A percentile compares a stretch with the other conserved stretches of the same genome.
phyloP scores from a whole-genome alignment of 371 early-diverging fungal genomes.

The Mucor plumbeus region DNA sequence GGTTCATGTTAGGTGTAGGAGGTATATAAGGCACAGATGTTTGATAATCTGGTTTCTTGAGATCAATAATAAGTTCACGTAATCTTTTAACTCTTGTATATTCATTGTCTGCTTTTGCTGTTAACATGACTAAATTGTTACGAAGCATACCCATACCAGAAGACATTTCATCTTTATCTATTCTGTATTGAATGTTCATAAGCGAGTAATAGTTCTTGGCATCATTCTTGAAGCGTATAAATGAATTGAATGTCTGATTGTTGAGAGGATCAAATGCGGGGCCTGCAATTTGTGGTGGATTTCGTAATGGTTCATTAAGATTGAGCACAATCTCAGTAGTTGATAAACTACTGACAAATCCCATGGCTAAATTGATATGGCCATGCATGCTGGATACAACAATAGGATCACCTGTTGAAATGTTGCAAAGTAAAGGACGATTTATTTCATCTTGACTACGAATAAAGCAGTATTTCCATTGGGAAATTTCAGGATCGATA shows the following conservation, averaged over 20 bases:
- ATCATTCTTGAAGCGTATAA: slow-evolving; percentile 11
- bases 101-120: slow-evolving; percentile 52
- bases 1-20: slow-evolving; percentile 52
- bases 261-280: slow-evolving; percentile 48
- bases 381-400: slow-evolving; percentile 81
- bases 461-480: slow-evolving; percentile 27
- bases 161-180: slow-evolving; percentile 86
- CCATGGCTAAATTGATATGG: slow-evolving; percentile 79
- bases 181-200: slow-evolving; percentile 57
- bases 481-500: slow-evolving; percentile 6
- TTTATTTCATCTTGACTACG: not conserved
- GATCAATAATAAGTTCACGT: slow-evolving; percentile 82
- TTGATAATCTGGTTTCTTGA: slow-evolving; percentile 69
- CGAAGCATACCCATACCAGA: slow-evolving; percentile 71
- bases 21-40: not conserved
- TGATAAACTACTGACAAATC: slow-evolving; percentile 67
- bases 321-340: slow-evolving; percentile 56
- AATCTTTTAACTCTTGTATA: slow-evolving; percentile 44
- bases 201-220: slow-evolving; percentile 20
- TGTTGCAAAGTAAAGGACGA: slow-evolving; percentile 51
- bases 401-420: slow-evolving; percentile 81
- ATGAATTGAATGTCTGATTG: slow-evolving; percentile 49
- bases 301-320: slow-evolving; percentile 70
- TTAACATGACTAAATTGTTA: slow-evolving; percentile 77
- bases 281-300: slow-evolving; percentile 52